Percentiles rank a stretch among this genome's conserved stretches.
phyloP scores from a whole-genome alignment of 345 rosid species.

The Pistacia integerrima region DNA sequence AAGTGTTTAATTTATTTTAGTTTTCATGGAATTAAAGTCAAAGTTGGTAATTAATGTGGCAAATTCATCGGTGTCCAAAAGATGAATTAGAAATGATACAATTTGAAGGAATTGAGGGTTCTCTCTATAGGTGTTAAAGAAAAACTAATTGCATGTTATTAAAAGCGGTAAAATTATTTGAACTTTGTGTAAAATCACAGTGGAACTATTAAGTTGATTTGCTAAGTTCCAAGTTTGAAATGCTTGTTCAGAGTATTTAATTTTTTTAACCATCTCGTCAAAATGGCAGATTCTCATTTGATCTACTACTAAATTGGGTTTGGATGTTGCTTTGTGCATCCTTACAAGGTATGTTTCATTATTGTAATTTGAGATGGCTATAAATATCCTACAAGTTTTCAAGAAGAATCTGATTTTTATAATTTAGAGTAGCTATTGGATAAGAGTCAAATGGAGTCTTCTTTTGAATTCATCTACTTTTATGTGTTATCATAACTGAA shows the following conservation, averaged over 20 bases:
- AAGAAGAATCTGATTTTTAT: neutral
- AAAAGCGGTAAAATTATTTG: neutral
- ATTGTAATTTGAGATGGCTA: neutral
- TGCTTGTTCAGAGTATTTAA: conserved; percentile 7
- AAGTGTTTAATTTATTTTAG: too few relatives aligned
- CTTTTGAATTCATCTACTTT: conserved; percentile 1
- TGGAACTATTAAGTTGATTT: neutral
- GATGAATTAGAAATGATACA: too few relatives aligned
- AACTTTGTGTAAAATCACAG: neutral
- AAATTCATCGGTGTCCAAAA: too few relatives aligned
- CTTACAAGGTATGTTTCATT: conserved; percentile 63
- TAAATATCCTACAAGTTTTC: neutral
- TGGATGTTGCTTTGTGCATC: conserved; percentile 87
- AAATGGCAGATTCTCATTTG: conserved; percentile 81
- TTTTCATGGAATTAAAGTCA: too few relatives aligned
- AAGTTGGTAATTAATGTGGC: too few relatives aligned
- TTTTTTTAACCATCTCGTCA: conserved; percentile 17
- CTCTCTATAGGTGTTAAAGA: neutral
- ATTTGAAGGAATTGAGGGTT: neutral
- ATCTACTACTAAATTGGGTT: conserved; percentile 76
- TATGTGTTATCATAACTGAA: conserved; percentile 33
- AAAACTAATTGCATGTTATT: neutral
- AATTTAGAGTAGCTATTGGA: neutral
- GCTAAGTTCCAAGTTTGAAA: neutral
- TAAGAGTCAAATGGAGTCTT: neutral